Evolutionary conservation across 768 basidiomycete genomes (phyloP).

Genomic region (Neoboletus brunneissimus): DNA sequence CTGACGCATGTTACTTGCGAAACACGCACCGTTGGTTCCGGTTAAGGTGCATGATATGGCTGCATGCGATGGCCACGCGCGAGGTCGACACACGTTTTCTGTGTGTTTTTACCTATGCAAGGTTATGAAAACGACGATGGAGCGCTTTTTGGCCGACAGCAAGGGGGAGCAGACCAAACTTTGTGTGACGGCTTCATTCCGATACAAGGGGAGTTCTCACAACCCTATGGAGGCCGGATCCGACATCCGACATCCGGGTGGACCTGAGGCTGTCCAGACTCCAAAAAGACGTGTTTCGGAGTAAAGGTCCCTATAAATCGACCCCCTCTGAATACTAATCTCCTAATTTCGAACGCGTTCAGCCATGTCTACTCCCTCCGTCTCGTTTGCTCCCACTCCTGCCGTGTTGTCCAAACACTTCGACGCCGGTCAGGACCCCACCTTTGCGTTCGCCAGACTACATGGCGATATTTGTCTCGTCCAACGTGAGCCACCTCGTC

Average conservation of each 20-base stretch:
- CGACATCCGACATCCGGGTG: neutral
- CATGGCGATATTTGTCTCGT: constrained; percentile 29
- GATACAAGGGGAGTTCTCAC: too few species aligned
- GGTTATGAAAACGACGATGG: neutral
- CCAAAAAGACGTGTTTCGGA: neutral
- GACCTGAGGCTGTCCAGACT: neutral
- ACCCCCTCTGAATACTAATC: neutral
- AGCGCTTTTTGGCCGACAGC: neutral
- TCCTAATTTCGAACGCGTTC: neutral
- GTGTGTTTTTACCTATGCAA: neutral
- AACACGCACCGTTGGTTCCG: neutral
- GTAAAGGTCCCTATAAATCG: neutral
- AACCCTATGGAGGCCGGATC: neutral
- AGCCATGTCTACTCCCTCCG: constrained; percentile 10
- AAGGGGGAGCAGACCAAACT: too few species aligned
- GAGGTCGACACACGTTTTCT: neutral
- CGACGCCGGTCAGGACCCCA: constrained; percentile 17
- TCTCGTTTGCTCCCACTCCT: constrained; percentile 25
- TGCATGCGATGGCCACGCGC: neutral
- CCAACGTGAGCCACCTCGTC: constrained; percentile 16
- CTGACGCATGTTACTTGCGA: neutral
- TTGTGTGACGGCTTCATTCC: neutral
- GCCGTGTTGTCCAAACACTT: constrained; percentile 13
- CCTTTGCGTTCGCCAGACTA: constrained; percentile 37
- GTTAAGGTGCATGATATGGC: neutral